Evolutionary conservation across 257 asterid species (phyloP).

Genomic region (Nicotiana obtusifolia): DNA sequence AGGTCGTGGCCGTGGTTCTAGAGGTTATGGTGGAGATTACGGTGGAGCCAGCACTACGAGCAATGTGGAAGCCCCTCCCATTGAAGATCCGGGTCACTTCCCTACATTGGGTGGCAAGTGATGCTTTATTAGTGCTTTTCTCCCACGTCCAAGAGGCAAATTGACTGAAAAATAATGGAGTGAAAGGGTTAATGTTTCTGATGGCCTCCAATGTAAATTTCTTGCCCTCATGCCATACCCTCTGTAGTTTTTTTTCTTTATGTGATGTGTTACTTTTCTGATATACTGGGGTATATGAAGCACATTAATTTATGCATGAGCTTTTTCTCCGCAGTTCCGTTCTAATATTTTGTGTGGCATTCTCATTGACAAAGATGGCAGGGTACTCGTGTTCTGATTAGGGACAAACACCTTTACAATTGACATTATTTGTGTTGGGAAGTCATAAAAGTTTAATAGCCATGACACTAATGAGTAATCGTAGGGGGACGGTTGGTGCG

Average conservation of each 20-base stretch:
- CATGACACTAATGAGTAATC: background rate
- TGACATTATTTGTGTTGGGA: background rate
- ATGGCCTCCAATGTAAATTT: conserved; percentile 39
- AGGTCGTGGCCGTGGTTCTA: conserved; percentile 53
- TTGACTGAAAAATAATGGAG: conserved; percentile 33
- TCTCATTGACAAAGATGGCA: background rate
- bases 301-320: background rate
- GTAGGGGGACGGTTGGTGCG: background rate
- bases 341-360: background rate
- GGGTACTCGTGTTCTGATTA: background rate
- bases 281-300: background rate
- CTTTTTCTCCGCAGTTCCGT: background rate
- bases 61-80: conserved; percentile 45
- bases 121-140: conserved; percentile 19
- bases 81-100: conserved; percentile 71
- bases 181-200: conserved; percentile 8
- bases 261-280: background rate
- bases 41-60: conserved; percentile 34
- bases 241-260: background rate
- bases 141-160: conserved; percentile 13
- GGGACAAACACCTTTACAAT: background rate
- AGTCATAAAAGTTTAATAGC: background rate
- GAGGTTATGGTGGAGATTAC: conserved; percentile 43
- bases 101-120: conserved; percentile 76
- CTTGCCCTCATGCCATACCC: conserved; percentile 10